These are phyloP conservation scores for Symbiotaphrina buchneri DNA, from an alignment of 495 filamentous ascomycete species.

Conservation along the genomic window DNA sequence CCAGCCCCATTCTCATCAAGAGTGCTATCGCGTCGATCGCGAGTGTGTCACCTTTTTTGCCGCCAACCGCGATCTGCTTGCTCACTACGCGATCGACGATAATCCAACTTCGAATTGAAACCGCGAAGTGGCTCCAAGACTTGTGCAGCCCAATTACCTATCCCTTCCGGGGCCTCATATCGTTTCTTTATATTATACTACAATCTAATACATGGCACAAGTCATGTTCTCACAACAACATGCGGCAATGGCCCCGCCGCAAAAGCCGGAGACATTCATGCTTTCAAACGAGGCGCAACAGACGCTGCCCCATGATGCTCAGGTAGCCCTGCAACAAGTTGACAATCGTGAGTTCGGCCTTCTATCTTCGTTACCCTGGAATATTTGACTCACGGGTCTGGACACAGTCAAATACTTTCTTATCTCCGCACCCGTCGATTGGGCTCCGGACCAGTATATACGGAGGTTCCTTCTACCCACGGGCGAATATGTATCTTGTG, in stretches of 20 bases:
- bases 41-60: too few species aligned
- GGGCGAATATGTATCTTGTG: conserved; percentile 96
- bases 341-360: conserved; percentile 66
- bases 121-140: too few species aligned
- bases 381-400: conserved; percentile 14
- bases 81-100: too few species aligned
- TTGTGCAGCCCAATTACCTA: too few species aligned
- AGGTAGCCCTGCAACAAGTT: conserved; percentile 93
- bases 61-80: too few species aligned
- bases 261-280: conserved; percentile 98
- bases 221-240: conserved; percentile 5
- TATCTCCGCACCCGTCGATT: conserved; percentile 94
- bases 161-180: too few species aligned
- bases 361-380: background rate
- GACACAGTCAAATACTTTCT: conserved; percentile 99
- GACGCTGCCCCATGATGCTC: conserved; percentile 83
- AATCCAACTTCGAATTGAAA: too few species aligned
- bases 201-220: conserved; percentile 2
- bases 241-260: conserved; percentile 35
- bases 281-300: conserved; percentile 90
- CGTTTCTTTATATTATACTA: too few species aligned
- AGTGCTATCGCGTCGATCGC: too few species aligned
- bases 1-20: too few species aligned
- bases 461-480: conserved; percentile 86
- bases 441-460: conserved; percentile 91